Percentiles rank a stretch among this genome's conserved stretches.
Evolutionary conservation across 2,329 filamentous ascomycete species (phyloP).

Genomic region (Hypoxylon sp.): DNA sequence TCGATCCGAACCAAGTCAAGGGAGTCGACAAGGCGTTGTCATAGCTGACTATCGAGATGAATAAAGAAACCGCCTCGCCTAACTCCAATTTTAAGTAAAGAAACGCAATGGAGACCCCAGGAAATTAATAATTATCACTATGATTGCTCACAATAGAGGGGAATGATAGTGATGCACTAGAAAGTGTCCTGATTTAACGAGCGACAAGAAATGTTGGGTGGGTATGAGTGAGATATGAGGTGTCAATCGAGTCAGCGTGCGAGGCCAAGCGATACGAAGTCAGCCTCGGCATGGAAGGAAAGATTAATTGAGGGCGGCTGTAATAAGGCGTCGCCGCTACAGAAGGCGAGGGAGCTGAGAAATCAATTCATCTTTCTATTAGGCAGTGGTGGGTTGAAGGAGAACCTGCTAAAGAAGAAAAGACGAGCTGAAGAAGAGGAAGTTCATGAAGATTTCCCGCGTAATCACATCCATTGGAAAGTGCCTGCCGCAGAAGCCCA

Average conservation of each 20-base stretch:
- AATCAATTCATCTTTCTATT: conserved; percentile 32
- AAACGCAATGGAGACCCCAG: neutral
- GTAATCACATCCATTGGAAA: conserved; percentile 6
- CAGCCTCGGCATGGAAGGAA: conserved; percentile 19
- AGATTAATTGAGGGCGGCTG: conserved; percentile 19
- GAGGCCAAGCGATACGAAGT: conserved; percentile 17
- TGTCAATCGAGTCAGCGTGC: conserved; percentile 13
- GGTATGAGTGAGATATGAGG: conserved; percentile 9
- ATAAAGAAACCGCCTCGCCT: conserved; percentile 11
- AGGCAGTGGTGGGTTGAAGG: conserved; percentile 13
- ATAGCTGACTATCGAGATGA: conserved; percentile 36
- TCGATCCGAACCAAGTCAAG: conserved; percentile 47
- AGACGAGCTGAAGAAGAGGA: conserved; percentile 35
- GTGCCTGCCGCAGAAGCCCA: conserved; percentile 10
- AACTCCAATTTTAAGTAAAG: conserved; percentile 1
- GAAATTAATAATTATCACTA: conserved; percentile 46
- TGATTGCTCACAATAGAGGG: conserved; percentile 23
- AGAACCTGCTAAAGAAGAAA: conserved; percentile 28
- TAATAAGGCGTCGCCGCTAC: conserved; percentile 28
- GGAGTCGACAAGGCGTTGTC: conserved; percentile 40
- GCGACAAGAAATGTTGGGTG: conserved; percentile 15
- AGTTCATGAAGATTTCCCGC: conserved; percentile 36
- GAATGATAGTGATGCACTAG: conserved; percentile 24
- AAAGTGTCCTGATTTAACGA: conserved; percentile 23
- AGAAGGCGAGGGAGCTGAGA: conserved; percentile 18